A percentile compares a stretch with the other conserved stretches of the same genome.
Conservation (phyloP, 768 basidiomycete genomes). For the Lentinula sp. region DNA sequence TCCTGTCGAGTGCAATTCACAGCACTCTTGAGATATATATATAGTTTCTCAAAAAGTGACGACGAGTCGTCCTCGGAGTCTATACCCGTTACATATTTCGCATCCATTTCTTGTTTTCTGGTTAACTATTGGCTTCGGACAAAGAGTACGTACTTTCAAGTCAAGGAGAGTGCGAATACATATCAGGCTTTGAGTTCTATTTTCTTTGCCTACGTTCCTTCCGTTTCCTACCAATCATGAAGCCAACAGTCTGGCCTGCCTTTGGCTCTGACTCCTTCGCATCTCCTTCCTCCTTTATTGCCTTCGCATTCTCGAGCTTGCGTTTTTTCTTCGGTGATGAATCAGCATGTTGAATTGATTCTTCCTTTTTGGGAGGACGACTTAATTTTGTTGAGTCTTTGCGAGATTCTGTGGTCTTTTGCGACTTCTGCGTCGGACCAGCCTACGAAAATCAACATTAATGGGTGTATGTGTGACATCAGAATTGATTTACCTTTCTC, state of each 20-base stretch:
- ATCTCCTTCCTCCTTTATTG: conserved; percentile 11
- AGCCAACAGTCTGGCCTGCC: conserved; percentile 46
- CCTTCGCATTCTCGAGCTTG: conserved; percentile 21
- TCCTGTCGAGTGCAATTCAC: too few species aligned
- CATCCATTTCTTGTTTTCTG: too few species aligned
- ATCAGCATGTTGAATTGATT: neutral
- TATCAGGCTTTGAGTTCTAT: too few species aligned
- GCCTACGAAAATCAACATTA: neutral
- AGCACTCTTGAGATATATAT: too few species aligned
- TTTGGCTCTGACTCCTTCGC: conserved; percentile 11
- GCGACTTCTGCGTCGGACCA: conserved; percentile 7
- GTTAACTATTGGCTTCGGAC: too few species aligned
- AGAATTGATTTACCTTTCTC: conserved; percentile 13
- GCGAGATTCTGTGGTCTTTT: neutral
- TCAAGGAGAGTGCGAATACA: too few species aligned
- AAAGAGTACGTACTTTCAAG: too few species aligned
- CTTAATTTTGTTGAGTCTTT: too few species aligned
- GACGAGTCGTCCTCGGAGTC: too few species aligned
- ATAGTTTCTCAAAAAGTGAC: too few species aligned
- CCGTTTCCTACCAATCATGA: conserved; percentile 77
- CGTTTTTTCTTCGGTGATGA: conserved; percentile 26
- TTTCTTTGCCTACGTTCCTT: conserved; percentile 49
- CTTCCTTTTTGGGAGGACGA: neutral
- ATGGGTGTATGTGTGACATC: too few species aligned
- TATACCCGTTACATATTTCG: too few species aligned